Conservation (phyloP, 176 grass and related monocot genomes). For the Musa beccarii region DNA sequence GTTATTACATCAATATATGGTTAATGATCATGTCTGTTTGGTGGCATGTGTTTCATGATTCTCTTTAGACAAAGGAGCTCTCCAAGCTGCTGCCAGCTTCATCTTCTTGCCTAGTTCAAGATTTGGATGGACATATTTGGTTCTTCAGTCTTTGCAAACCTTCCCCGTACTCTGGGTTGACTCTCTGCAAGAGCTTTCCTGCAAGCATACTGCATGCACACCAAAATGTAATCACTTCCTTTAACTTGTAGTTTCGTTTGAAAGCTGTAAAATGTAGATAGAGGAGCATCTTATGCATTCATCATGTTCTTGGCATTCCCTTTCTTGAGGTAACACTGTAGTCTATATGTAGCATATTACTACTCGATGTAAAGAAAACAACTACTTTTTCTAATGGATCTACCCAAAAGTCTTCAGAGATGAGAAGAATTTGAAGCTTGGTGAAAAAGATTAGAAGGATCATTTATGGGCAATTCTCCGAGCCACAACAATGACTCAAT, state of each 20-base stretch:
- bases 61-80: conserved; percentile 16
- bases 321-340: not conserved
- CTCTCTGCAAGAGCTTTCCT: conserved; percentile 18
- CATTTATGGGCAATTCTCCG: too few species aligned
- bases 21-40: not conserved
- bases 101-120: conserved; percentile 9
- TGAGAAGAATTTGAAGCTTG: too few species aligned
- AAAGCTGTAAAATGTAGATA: too few species aligned
- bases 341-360: too few species aligned
- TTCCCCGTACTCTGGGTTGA: conserved; percentile 13
- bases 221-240: not conserved
- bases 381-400: too few species aligned
- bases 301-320: too few species aligned
- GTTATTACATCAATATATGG: not conserved
- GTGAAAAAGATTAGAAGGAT: too few species aligned
- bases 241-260: not conserved
- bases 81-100: conserved; percentile 9
- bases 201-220: conserved; percentile 15
- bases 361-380: too few species aligned
- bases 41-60: not conserved
- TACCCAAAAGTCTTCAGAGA: too few species aligned
- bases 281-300: too few species aligned
- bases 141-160: conserved; percentile 15
- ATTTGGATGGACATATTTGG: not conserved
- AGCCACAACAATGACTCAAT: too few species aligned